Percentiles rank a stretch among this genome's conserved stretches.
These are phyloP conservation scores for Typha latifolia DNA, from an alignment of 176 grass and related monocot species.

Conservation along the genomic window DNA sequence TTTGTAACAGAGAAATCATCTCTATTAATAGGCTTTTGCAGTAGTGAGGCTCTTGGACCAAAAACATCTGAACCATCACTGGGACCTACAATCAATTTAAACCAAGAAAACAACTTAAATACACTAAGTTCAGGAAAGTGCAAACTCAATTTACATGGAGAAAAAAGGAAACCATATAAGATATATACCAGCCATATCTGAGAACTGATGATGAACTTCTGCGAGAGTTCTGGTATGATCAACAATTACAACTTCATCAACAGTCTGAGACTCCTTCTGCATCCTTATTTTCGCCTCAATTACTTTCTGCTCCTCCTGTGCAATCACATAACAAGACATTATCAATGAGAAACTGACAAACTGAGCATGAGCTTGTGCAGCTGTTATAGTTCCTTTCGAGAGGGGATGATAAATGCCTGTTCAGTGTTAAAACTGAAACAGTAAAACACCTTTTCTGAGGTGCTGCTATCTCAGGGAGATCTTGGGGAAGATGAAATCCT, in stretches of 20 bases:
- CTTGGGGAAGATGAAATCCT: too few relatives aligned
- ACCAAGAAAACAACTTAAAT: background rate
- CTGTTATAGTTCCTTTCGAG: too few relatives aligned
- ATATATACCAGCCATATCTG: background rate
- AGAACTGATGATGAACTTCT: background rate
- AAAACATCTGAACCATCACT: background rate
- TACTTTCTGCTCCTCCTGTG: conserved; percentile 23
- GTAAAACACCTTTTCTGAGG: too few relatives aligned
- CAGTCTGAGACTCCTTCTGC: conserved; percentile 14
- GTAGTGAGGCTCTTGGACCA: background rate
- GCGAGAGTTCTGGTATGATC: background rate
- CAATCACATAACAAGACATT: background rate
- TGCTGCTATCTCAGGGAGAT: too few relatives aligned
- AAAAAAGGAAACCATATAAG: background rate
- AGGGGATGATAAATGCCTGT: too few relatives aligned
- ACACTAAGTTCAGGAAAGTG: background rate
- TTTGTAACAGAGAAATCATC: background rate
- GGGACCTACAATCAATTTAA: background rate
- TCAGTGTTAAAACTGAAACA: too few relatives aligned
- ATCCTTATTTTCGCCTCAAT: conserved; percentile 19
- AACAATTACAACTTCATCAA: background rate
- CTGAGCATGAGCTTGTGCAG: too few relatives aligned
- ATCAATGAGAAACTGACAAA: too few relatives aligned
- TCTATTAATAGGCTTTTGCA: background rate
- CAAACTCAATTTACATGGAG: conserved; percentile 6